Evolutionary conservation across 768 basidiomycete species (phyloP), one percentile per base, ranked within the genome.

Genomic region (Candolleomyces aberdarensis): DNA sequence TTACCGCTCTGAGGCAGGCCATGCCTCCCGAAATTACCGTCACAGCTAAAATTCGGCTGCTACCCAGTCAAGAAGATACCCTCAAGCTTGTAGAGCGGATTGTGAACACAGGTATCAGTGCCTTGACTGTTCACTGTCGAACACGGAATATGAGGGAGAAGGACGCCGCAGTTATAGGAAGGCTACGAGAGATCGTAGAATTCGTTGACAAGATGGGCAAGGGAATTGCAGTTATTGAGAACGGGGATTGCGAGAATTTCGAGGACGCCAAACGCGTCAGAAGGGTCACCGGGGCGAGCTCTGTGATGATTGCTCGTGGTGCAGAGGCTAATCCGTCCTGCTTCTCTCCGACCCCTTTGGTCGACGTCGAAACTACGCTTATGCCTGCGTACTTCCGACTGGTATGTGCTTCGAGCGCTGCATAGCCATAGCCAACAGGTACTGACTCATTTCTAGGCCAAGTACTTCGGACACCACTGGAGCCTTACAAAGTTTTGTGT

Each of bases 241-340:
- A 99, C 71, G 97, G 97, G 0, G 96, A 99, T 71, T 97, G 93
- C 65, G 71, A 81, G 15, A 87, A 86, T 3, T 89, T 83, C 76
- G 83, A 87, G 64, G 94, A 96, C 67, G 89, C 90, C 52, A 86
- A 84, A 62, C 82, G 87, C 50, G 84, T 98, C 40, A 82, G 89
- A 47, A 78, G 79, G 53, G 72, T 86, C 29, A 98, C 96, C 32
- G 91, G 94, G 3, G 94, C 93, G 11, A 85, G 91, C 67, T 95
- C 94, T 0, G 88, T 94, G 44, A 99, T 99, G 97, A 90, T 99
- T 44, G 97, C 97, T 20, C 89, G 95, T 5, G 94, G 89, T 0
- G 97, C 96, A 6, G 97, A 99, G 73, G 75, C 88, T 5, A 99
- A 98, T 72, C 93, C 94, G 0, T 87, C 91, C 0, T 90, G 94